phyloP scores from a whole-genome alignment of 2,329 filamentous ascomycete genomes.

The Parastagonospora avenae region DNA sequence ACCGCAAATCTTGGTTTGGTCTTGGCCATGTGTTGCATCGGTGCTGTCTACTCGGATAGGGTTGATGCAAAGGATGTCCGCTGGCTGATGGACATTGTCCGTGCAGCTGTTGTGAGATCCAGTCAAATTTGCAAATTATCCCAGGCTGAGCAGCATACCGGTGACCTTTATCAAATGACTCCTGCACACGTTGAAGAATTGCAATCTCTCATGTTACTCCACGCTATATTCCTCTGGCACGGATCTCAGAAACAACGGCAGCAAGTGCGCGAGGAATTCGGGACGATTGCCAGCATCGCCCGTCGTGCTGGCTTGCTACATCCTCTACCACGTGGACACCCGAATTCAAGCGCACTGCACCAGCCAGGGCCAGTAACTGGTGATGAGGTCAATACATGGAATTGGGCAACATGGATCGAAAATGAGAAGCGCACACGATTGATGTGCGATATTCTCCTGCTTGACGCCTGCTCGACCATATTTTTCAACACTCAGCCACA shows the following conservation, averaged over 20 bases:
- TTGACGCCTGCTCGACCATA: constrained; percentile 68
- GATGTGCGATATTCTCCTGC: constrained; percentile 68
- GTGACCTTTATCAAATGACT: constrained; percentile 46
- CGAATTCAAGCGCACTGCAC: constrained; percentile 65
- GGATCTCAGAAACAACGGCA: constrained; percentile 70
- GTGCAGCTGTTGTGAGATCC: constrained; percentile 63
- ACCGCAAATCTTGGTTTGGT: constrained; percentile 70
- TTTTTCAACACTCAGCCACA: constrained; percentile 72
- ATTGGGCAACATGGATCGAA: constrained; percentile 71
- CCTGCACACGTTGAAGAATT: constrained; percentile 65
- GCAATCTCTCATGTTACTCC: constrained; percentile 68
- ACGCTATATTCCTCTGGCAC: constrained; percentile 71
- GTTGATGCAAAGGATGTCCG: constrained; percentile 66
- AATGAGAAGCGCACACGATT: constrained; percentile 71
- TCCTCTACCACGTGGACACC: constrained; percentile 55
- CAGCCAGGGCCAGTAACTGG: constrained; percentile 53
- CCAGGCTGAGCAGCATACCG: constrained; percentile 44
- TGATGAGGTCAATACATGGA: constrained; percentile 60
- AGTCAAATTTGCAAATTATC: constrained; percentile 56
- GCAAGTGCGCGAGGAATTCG: constrained; percentile 64
- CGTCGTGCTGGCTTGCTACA: constrained; percentile 63
- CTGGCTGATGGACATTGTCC: constrained; percentile 69
- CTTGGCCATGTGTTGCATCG: constrained; percentile 72
- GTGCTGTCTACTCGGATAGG: constrained; percentile 74
- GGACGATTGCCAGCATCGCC: constrained; percentile 61